Evolutionary conservation across 768 basidiomycete genomes (phyloP).

Genomic region (Gloeostereum incarnatum): DNA sequence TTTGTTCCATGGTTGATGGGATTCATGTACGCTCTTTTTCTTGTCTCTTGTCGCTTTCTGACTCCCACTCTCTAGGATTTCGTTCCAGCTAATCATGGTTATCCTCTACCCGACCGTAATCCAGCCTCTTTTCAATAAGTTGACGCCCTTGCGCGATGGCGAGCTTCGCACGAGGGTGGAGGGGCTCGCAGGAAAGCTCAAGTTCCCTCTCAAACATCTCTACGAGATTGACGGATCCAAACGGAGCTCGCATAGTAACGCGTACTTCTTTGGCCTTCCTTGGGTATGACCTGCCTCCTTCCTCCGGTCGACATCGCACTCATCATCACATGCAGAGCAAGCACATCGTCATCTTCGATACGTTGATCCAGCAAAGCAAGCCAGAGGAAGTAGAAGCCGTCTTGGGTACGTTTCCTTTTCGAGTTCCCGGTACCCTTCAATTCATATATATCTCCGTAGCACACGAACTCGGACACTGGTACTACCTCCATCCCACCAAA

Average conservation of each 20-base stretch:
- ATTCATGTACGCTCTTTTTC: constrained; percentile 59
- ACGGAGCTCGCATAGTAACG: constrained; percentile 90
- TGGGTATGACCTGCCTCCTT: constrained; percentile 44
- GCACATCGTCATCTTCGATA: constrained; percentile 96
- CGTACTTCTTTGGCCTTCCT: constrained; percentile 97
- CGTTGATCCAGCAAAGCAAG: constrained; percentile 84
- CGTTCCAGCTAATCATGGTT: constrained; percentile 80
- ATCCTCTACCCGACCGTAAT: constrained; percentile 80
- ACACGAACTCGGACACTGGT: constrained; percentile 97
- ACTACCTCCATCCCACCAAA: constrained; percentile 83
- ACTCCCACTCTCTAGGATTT: constrained; percentile 37
- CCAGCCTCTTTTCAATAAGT: constrained; percentile 95
- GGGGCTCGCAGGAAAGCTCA: constrained; percentile 64
- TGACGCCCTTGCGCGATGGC: constrained; percentile 75
- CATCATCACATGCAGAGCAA: constrained; percentile 47
- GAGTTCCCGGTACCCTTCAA: constrained; percentile 1
- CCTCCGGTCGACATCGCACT: neutral
- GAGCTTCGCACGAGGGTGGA: constrained; percentile 76
- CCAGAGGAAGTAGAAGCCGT: constrained; percentile 95
- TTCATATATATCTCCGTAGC: constrained; percentile 29
- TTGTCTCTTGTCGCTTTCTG: neutral
- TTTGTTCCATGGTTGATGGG: constrained; percentile 93
- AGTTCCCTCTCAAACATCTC: constrained; percentile 89
- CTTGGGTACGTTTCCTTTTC: constrained; percentile 34
- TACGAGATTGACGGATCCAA: constrained; percentile 98